Conservation (phyloP, 495 filamentous ascomycete genomes). For the Platismatia glauca region DNA sequence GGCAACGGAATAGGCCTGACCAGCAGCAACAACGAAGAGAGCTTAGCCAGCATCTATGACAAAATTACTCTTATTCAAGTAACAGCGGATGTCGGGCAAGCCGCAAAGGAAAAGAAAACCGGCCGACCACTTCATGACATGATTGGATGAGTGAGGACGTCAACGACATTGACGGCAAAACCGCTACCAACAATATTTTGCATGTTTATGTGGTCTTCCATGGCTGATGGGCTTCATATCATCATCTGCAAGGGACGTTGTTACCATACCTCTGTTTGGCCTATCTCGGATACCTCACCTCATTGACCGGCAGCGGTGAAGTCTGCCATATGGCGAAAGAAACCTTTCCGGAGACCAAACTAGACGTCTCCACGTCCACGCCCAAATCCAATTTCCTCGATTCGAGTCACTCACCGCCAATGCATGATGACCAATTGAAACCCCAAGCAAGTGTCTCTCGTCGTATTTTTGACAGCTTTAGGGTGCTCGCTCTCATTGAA, state of each 20-base stretch:
- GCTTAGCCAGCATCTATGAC: neutral
- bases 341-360: constrained; percentile 11
- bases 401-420: constrained; percentile 10
- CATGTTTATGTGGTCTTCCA: no score
- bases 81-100: no score
- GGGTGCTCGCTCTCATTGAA: no score
- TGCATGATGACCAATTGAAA: constrained; percentile 7
- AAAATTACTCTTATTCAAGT: neutral
- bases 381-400: constrained; percentile 19
- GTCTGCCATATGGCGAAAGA: constrained; percentile 18
- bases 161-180: no score
- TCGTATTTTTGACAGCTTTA: constrained; percentile 69
- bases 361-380: constrained; percentile 2
- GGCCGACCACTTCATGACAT: no score
- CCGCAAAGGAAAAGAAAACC: no score
- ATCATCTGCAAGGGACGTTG: no score
- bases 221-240: no score
- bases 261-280: no score
- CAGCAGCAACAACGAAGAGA: neutral
- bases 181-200: no score
- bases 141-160: no score
- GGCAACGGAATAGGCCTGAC: neutral
- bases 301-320: constrained; percentile 2
- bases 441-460: constrained; percentile 5
- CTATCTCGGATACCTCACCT: constrained; percentile 15